Percentiles rank a stretch among this genome's conserved stretches.
These are phyloP conservation scores for Mycena filopes DNA, from an alignment of 768 basidiomycete species.

Conservation along the genomic window DNA sequence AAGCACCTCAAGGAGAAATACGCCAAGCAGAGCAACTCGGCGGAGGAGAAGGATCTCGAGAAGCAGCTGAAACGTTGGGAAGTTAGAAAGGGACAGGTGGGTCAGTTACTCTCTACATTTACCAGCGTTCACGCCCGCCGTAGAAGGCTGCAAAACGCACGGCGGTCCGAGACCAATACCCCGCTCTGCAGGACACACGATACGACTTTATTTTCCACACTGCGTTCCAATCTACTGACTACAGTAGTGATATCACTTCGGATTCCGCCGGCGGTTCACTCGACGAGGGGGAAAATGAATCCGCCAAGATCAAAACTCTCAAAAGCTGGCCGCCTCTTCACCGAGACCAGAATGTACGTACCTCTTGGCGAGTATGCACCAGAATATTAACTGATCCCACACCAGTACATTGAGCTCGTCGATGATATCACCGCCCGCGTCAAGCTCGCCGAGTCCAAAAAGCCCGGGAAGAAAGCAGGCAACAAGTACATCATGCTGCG, in stretches of 20 bases:
- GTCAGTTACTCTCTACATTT: not conserved
- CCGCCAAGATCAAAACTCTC: not conserved
- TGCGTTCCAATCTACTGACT: not conserved
- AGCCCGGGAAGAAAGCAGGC: not conserved
- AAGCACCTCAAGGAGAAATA: slow-evolving; percentile 7
- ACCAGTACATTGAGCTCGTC: too few species aligned
- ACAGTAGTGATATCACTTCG: not conserved
- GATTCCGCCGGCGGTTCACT: not conserved
- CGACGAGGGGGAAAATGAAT: not conserved
- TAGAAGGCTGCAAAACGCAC: not conserved
- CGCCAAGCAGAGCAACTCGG: not conserved
- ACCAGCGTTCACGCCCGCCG: too few species aligned
- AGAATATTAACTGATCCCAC: too few species aligned
- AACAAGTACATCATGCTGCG: too few species aligned
- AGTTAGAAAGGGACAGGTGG: not conserved
- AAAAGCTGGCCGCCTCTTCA: not conserved
- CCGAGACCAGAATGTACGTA: not conserved
- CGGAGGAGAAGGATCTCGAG: not conserved
- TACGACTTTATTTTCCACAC: not conserved
- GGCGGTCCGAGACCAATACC: not conserved
- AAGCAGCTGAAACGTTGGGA: not conserved
- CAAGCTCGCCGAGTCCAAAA: not conserved
- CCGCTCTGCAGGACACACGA: not conserved
- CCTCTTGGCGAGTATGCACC: too few species aligned
- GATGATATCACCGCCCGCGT: too few species aligned